These are phyloP conservation scores for Penicillium subrubescens DNA, from an alignment of 495 filamentous ascomycete species.

Conservation along the genomic window DNA sequence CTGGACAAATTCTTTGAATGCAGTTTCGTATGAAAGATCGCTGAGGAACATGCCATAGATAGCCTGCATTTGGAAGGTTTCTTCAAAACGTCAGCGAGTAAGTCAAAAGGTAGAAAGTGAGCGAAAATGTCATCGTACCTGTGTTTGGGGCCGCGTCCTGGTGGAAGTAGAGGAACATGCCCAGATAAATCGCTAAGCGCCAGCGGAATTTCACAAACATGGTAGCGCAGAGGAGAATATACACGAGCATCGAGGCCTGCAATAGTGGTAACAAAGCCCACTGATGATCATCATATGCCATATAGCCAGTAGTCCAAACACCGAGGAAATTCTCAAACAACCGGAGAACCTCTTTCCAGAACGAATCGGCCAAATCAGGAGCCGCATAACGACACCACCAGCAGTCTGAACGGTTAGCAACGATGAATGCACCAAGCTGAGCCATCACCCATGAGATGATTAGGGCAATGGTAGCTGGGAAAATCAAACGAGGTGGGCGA, in stretches of 20 bases:
- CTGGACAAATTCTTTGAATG: constrained; percentile 53
- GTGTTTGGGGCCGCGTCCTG: constrained; percentile 37
- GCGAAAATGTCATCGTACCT: constrained; percentile 18
- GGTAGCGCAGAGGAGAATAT: constrained; percentile 56
- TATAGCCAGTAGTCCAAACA: constrained; percentile 61
- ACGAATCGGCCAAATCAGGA: constrained; percentile 43
- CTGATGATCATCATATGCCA: constrained; percentile 65
- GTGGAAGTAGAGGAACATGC: constrained; percentile 57
- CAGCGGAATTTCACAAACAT: constrained; percentile 58
- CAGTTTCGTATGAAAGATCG: constrained; percentile 58
- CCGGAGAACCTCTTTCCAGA: constrained; percentile 39
- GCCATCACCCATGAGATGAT: constrained; percentile 58
- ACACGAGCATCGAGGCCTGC: constrained; percentile 63
- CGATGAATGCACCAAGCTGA: constrained; percentile 60
- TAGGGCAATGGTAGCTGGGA: constrained; percentile 61
- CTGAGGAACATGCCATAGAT: constrained; percentile 65
- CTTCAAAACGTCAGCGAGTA: constrained; percentile 16
- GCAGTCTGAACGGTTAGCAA: constrained; percentile 57
- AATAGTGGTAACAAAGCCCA: constrained; percentile 68
- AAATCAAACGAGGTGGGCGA: constrained; percentile 61
- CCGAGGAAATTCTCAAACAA: constrained; percentile 53
- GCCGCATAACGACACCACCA: constrained; percentile 61
- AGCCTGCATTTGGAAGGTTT: constrained; percentile 59
- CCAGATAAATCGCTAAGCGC: constrained; percentile 54
- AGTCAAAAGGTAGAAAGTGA: not conserved